Evolutionary conservation across 2,329 filamentous ascomycete genomes (phyloP), one percentile per base, ranked within the genome.

Genomic region (Gnomoniopsis sp.): DNA sequence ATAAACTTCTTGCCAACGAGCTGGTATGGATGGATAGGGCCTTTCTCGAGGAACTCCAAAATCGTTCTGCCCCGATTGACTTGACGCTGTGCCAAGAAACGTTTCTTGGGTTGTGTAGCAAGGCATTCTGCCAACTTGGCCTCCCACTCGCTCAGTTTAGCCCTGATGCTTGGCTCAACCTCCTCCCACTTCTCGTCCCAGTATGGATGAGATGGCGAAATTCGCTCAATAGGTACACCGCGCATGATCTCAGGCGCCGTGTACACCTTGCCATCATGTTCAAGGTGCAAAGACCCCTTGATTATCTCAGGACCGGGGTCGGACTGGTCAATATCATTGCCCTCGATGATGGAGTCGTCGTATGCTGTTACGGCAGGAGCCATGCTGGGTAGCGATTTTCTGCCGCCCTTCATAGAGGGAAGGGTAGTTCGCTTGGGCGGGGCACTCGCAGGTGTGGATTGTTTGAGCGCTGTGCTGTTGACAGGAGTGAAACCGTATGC

Each of bases 1-100:
- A 83, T 78, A 65, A 76, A 82, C 21, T 74, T 72, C 68, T 85
- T 85, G 34, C 70, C 75, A 2, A 85, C 72, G 11, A 85, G 75
- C 66, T 86, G 83, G 58, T 81, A 84, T 0, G 83, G 83, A 62
- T 81, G 80, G 59, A 85, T 78, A 2, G 77, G 72, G n/a, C 77
- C 79, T 0, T 76, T 70, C 8, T 75, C 69, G 6, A 85, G 69
- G 57, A 83, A 85, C 48, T 79, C 74, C 36, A 85, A 71, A n/a
- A 83, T 79, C 22, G 74, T 70, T 12, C 75, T 71, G 21, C 83
- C 83, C 4, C 82, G 77, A 61, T 85, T 85, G 51, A 84, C 77
- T 62, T 85, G 82, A 1, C 82, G 76, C 6, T 80, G 78, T 7
- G 80, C 79, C 62, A 83, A 75, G 60, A 83, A 84, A 52, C 81